Evolutionary conservation across 441 rosid species (phyloP), one percentile per base, ranked within the genome.

Genomic region (Arabidopsis hybrid): DNA sequence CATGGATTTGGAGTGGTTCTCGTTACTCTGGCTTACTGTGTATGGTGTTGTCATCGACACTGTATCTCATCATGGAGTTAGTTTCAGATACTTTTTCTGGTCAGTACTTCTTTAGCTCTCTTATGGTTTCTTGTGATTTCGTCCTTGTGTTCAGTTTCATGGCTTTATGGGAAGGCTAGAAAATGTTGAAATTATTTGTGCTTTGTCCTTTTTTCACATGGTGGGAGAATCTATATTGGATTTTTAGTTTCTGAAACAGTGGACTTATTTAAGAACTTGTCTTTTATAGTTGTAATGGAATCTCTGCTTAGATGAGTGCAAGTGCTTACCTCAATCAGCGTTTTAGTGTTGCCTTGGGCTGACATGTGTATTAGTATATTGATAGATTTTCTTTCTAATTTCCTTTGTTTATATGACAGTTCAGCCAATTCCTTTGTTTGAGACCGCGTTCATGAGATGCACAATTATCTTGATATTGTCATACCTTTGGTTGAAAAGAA

Each of bases 1-100:
- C 80, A 64, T 93, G 95, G 96, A 68, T 89, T 61, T 91, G 98
- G 97, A 83, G 82, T 81, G 98, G 97, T 34, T 91, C 98, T 69
- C 85, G 94, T 80, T 88, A 86, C 83, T 89, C 98, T 58, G 97
- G 98, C 75, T 76, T 91, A 50, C 31, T 88, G n/a, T 89, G 97
- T 51, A 82, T 86, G 87, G 88, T 85, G 50, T 67, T 85, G 45
- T 91, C 98, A 31, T 88, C 96, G 2, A 59, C 77, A 49, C 62
- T 85, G 39, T 93, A 89, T 84, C 87, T 91, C 74, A 4, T 82
- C 74, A 91, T 93, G 96, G 96, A 89, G 82, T 68, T 86, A 75
- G 71, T 91, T 74, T 85, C 97, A 61, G 79, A 76, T 77, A 14
- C 71, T 72, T 89, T 89, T 17, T 72, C 88, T 13, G 89, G 97